These are phyloP conservation scores for Paraurostyla sp. DNA, from an alignment of 73 alveolate genomes.

Conservation along the genomic window DNA sequence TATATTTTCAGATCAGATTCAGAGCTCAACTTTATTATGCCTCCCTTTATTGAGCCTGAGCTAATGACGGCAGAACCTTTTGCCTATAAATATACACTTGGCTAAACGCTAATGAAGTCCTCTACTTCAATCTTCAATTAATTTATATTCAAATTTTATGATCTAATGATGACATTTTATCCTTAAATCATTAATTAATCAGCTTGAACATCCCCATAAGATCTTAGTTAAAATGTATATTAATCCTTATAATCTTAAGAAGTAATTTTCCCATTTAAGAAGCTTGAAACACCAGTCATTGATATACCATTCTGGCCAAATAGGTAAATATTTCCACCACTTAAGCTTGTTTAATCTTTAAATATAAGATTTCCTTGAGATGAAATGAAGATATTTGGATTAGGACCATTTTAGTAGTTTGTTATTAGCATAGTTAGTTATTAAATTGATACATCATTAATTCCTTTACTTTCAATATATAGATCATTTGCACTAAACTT, in stretches of 20 bases:
- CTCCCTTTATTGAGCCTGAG: not conserved
- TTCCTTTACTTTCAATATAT: not conserved
- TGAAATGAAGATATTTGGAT: not conserved
- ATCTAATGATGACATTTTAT: not conserved
- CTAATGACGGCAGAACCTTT: not conserved
- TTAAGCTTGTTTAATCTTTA: not conserved
- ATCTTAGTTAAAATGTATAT: not conserved
- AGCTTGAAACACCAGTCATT: not conserved
- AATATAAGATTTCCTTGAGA: not conserved
- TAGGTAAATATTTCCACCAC: not conserved
- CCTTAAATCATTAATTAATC: not conserved
- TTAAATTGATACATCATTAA: not conserved
- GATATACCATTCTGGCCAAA: not conserved
- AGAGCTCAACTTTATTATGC: not conserved
- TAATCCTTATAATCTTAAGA: not conserved
- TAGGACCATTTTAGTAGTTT: not conserved
- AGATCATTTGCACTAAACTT: no score
- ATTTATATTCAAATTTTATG: not conserved
- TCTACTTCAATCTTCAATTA: not conserved
- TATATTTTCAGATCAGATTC: not conserved
- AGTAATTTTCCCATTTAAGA: not conserved
- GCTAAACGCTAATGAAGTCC: not conserved
- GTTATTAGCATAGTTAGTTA: not conserved
- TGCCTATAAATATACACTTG: not conserved
- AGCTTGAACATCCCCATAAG: not conserved